Evolutionary conservation across 805 yeast genomes (phyloP), one percentile per base, ranked within the genome.

Genomic region (Komagataella ulmi): DNA sequence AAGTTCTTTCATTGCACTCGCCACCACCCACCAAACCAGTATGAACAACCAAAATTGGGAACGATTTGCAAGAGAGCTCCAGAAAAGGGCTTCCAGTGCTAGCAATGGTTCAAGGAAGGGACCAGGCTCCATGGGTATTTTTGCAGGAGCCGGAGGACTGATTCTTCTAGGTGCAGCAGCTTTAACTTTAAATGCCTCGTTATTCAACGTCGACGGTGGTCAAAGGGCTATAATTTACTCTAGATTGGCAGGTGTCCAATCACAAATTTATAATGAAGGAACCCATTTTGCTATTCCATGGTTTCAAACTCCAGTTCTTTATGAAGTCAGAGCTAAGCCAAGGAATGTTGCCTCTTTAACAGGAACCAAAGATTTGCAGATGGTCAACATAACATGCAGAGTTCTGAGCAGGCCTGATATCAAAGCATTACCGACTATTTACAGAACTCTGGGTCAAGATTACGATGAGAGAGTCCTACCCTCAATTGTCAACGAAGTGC

Each of bases 341-440:
- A 82, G 97, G 70, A 89, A 89, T 59, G 95, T 93, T 55, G 87
- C 97, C 12, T 88, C 97, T 23, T 77, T 95, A 61, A 93, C 99
- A 1, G 99, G 99, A 58, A 93, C 99, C 19, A 93, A 93, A 72
- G 99, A 93, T 70, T 77, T 93, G 65, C 99, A 93, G 73, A 93
- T 93, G 99, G 99, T 93, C 49, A 93, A 89, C 68, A 91, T 93
- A 64, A 91, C 98, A n/a, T 93, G 99, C 69, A 84, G 99, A 73
- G 99, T 93, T 23, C 77, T 93, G 60, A 85, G 95, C 52, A 83
- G 90, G 66, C 99, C 99, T 0, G 84, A 85, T 53, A 76, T 88
- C 24, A 67, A 69, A 50, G 80, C 88, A 50, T 75, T 93, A 58
- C 96, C 98, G 23, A 75, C 74, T 10, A 87, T 93, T 57, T 93